phyloP scores from a whole-genome alignment of 192 early-diverging fungal genomes.

The Gaertneriomyces sp. region DNA sequence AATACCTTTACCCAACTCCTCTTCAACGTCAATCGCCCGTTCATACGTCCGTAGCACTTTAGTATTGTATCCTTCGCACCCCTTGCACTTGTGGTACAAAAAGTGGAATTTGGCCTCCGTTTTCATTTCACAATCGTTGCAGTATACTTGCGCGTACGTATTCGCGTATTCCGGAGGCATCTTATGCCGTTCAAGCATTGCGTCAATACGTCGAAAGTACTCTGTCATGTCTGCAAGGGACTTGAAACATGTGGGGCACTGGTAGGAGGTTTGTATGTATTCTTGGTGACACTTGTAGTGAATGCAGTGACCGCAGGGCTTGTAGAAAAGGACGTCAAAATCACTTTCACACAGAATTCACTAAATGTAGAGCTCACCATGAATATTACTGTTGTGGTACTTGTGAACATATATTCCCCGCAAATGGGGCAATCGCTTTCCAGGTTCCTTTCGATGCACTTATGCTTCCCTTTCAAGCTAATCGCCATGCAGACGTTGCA shows the following conservation, averaged over 20 bases:
- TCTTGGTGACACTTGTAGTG: slow-evolving; percentile 81
- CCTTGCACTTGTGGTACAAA: slow-evolving; percentile 89
- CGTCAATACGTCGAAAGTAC: slow-evolving; percentile 82
- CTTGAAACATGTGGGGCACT: slow-evolving; percentile 92
- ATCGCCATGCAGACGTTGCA: slow-evolving; percentile 91
- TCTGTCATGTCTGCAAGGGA: slow-evolving; percentile 79
- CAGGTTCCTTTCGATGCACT: slow-evolving; percentile 87
- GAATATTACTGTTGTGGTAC: slow-evolving; percentile 72
- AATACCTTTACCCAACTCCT: too few relatives aligned
- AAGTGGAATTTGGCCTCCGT: slow-evolving; percentile 87
- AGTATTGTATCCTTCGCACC: slow-evolving; percentile 89
- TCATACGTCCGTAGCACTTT: slow-evolving; percentile 45
- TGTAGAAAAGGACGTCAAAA: slow-evolving; percentile 7
- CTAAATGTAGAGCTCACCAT: slow-evolving; percentile 58
- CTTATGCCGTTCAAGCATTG: slow-evolving; percentile 66
- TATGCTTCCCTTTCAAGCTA: slow-evolving; percentile 67
- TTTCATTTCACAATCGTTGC: slow-evolving; percentile 92
- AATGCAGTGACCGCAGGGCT: slow-evolving; percentile 91
- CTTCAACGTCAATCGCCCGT: too few relatives aligned
- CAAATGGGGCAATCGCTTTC: slow-evolving; percentile 95
- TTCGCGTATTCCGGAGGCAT: slow-evolving; percentile 91
- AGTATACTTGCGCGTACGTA: slow-evolving; percentile 70
- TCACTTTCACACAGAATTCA: slow-evolving; percentile 9
- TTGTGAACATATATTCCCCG: slow-evolving; percentile 92
- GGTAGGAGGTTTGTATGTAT: slow-evolving; percentile 86